Base-by-base conservation (phyloP, 257 asterid genomes). In the Nyctanthes arbortristis region DNA sequence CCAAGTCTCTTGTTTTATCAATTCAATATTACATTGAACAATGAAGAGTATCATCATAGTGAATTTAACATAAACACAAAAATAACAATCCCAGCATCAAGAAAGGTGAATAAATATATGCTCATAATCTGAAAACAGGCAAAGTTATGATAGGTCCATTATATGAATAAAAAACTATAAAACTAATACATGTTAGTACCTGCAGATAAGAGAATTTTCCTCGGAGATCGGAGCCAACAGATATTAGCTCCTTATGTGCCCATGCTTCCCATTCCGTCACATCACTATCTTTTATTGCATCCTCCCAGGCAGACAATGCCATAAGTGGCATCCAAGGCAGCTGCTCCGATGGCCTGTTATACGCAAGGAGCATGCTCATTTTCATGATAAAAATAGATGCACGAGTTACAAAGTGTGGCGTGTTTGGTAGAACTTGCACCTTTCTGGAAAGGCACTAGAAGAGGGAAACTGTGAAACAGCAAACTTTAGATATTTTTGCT, bases 231-330 rank as follows among this genome's bases (percentile, higher is more conserved):
- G 99, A 86, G 78, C 97, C 97, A 79, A 80, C 85, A 59, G 93
- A 86, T 87, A 83, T 82, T 28, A 91, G 79, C 67, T 94, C 97
- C 79, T 80, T 84, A 43, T 69, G 85, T 65, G 97, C 91, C 97
- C 97, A 91, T 65, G 77, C 73, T 80, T 94, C 97, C 99, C 99
- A 93, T 71, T 88, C 85, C 66, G 65, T 66, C 92, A 83, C 82
- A 77, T 73, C 69, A 73, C 74, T 73, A 66, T 65, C 68, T 29
- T 59, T 78, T 71, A 24, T 67, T 70, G 73, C 74, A 49, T 61
- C 79, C 67, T 78, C 68, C 61, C 24, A 31, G 39, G 43, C 59
- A 31, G 43, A 43, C 56, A 74, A 61, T 28, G 77, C 87, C 65
- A 65, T 64, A 36, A 89, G 75, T 2, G 97, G 97, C 85, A 85